phyloP scores from a whole-genome alignment of 1,284 basidiomycete species.

The Rhodotorula sp. region DNA sequence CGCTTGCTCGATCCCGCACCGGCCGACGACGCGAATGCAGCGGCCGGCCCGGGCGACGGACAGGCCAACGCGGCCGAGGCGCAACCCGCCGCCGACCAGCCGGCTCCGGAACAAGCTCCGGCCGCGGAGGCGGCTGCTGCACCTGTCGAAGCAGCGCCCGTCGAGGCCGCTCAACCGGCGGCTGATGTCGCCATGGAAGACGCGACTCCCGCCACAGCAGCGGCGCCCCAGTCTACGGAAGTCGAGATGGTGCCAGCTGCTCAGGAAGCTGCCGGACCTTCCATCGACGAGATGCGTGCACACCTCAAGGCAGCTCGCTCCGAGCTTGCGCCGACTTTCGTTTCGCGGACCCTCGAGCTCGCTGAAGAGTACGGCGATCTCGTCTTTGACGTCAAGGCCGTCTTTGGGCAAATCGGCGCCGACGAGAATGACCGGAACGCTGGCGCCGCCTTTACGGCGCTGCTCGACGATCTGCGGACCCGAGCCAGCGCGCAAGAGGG shows the following conservation, averaged over 20 bases:
- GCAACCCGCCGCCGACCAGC: slow-evolving; percentile 10
- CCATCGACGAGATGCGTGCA: slow-evolving; percentile 47
- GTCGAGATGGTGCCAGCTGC: not conserved
- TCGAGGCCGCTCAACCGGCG: not conserved
- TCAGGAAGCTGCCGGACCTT: slow-evolving; percentile 15
- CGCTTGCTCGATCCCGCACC: slow-evolving; percentile 26
- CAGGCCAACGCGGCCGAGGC: slow-evolving; percentile 8
- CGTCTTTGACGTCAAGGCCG: slow-evolving; percentile 81
- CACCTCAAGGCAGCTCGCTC: slow-evolving; percentile 67
- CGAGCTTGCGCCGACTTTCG: slow-evolving; percentile 63
- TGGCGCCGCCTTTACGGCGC: slow-evolving; percentile 54
- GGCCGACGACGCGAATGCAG: slow-evolving; percentile 16
- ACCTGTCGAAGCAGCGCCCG: slow-evolving; percentile 18
- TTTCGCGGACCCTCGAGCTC: slow-evolving; percentile 67
- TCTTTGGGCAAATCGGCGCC: slow-evolving; percentile 25
- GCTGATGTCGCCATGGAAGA: not conserved
- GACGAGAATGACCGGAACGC: slow-evolving; percentile 55
- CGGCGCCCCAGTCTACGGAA: slow-evolving; percentile 14
- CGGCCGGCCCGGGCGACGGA: not conserved
- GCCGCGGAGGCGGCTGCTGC: slow-evolving; percentile 39
- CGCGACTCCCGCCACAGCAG: not conserved
- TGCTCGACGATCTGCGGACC: slow-evolving; percentile 61
- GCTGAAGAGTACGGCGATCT: slow-evolving; percentile 83
- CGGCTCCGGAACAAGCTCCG: slow-evolving; percentile 21
- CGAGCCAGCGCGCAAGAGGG: slow-evolving; percentile 27